Percentiles rank a stretch among this genome's conserved stretches.
Evolutionary conservation across 805 yeast species (phyloP).

Genomic region (Saccharomycopsis sp.): DNA sequence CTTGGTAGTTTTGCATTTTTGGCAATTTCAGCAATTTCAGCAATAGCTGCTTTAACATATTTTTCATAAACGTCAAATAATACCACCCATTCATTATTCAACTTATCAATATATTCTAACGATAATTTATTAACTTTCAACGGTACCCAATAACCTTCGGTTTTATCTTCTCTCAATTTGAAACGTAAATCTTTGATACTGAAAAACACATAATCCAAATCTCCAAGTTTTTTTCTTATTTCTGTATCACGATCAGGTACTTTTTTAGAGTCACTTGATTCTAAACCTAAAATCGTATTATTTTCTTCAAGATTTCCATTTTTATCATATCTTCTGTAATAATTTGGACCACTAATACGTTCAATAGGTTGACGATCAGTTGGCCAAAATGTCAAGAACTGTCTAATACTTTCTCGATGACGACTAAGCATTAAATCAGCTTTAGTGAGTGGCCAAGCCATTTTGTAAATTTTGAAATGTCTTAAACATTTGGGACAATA

Average conservation of each 20-base stretch:
- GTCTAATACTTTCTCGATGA: conserved; percentile 9
- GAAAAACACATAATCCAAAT: conserved; percentile 3
- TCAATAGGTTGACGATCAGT: background rate
- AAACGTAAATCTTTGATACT: conserved; percentile 11
- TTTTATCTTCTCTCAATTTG: background rate
- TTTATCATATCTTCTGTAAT: background rate
- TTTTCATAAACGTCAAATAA: conserved; percentile 2
- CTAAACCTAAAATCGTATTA: background rate
- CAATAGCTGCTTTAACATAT: background rate
- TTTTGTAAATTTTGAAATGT: conserved; percentile 21
- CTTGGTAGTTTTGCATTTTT: no score
- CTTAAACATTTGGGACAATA: conserved; percentile 24
- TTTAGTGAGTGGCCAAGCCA: conserved; percentile 23
- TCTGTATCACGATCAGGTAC: background rate
- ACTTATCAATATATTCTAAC: background rate
- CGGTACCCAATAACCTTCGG: background rate
- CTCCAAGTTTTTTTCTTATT: background rate
- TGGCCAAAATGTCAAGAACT: conserved; percentile 15
- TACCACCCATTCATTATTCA: conserved; percentile 6
- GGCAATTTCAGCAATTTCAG: no score
- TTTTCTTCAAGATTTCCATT: background rate
- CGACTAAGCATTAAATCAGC: background rate
- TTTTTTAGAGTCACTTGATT: background rate
- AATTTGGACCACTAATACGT: background rate
- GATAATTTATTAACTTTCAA: conserved; percentile 1